Conservation (phyloP, 345 rosid genomes). For the Acer saccharum region DNA sequence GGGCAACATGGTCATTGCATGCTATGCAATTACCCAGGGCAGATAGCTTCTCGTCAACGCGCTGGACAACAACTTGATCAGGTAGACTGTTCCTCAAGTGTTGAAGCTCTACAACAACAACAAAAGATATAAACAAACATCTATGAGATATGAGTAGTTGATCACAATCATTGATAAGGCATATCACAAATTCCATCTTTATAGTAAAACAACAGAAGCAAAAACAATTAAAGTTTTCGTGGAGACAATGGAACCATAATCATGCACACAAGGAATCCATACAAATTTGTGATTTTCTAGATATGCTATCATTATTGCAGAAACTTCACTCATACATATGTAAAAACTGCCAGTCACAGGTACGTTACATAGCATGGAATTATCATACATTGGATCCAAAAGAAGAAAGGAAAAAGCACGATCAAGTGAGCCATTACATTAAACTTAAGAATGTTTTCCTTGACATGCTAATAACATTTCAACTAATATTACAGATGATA, state of each 20-base stretch:
- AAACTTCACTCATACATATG: not conserved
- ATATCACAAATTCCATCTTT: not conserved
- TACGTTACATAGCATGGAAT: not conserved
- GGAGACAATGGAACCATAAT: not conserved
- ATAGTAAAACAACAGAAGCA: not conserved
- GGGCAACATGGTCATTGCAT: constrained; percentile 96
- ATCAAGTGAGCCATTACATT: not conserved
- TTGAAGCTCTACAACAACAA: constrained; percentile 66
- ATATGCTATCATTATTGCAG: not conserved
- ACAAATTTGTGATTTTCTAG: not conserved
- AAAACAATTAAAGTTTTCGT: not conserved
- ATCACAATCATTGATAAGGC: not conserved
- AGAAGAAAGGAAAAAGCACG: not conserved
- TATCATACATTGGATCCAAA: not conserved
- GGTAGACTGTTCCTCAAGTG: constrained; percentile 95
- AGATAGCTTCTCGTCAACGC: constrained; percentile 89
- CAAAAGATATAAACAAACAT: not conserved
- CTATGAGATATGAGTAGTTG: not conserved
- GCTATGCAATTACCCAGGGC: constrained; percentile 96
- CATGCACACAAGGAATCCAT: not conserved
- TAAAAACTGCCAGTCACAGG: too few relatives aligned
- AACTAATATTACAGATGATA: not conserved
- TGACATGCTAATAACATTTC: not conserved
- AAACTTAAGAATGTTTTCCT: not conserved
- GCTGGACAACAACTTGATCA: constrained; percentile 84